phyloP scores from a whole-genome alignment of 2,329 filamentous ascomycete genomes.

The Sphaerulina populicola region DNA sequence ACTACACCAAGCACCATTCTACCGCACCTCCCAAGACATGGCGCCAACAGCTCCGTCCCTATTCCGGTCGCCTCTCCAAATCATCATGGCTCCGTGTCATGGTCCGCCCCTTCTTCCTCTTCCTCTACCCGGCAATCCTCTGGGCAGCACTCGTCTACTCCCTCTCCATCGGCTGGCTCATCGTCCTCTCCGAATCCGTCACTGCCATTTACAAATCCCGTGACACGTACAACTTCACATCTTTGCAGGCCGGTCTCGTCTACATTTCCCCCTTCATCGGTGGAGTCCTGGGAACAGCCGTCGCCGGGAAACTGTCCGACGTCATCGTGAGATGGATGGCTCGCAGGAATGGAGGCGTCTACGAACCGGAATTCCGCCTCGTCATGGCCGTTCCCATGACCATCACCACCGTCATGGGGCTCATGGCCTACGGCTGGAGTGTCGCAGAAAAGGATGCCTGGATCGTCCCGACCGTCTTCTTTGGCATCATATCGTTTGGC shows the following conservation, averaged over 20 bases:
- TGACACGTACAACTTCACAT: conserved; percentile 67
- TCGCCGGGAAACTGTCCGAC: conserved; percentile 82
- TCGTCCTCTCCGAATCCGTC: conserved; percentile 84
- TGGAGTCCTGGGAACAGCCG: conserved; percentile 79
- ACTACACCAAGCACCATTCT: conserved; percentile 64
- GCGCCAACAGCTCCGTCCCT: conserved; percentile 63
- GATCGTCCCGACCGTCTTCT: conserved; percentile 91
- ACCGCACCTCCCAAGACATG: conserved; percentile 63
- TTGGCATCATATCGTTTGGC: conserved; percentile 84
- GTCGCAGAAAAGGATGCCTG: conserved; percentile 64
- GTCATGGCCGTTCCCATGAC: conserved; percentile 78
- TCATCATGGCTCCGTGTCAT: conserved; percentile 76
- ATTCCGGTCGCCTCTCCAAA: conserved; percentile 66
- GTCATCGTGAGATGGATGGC: conserved; percentile 75
- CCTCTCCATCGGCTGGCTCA: conserved; percentile 87
- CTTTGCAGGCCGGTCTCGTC: conserved; percentile 72
- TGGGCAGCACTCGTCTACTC: conserved; percentile 83
- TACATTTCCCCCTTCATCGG: conserved; percentile 88
- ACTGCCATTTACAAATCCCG: conserved; percentile 66
- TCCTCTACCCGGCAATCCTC: conserved; percentile 76
- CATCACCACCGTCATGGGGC: conserved; percentile 68
- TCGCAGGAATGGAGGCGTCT: conserved; percentile 79
- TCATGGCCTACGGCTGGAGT: conserved; percentile 97
- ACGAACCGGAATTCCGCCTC: conserved; percentile 87
- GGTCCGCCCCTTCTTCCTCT: conserved; percentile 73